Percentiles rank a stretch among this genome's conserved stretches.
phyloP scores from a whole-genome alignment of 768 basidiomycete species.

The Phlebiopsis gigantea region DNA sequence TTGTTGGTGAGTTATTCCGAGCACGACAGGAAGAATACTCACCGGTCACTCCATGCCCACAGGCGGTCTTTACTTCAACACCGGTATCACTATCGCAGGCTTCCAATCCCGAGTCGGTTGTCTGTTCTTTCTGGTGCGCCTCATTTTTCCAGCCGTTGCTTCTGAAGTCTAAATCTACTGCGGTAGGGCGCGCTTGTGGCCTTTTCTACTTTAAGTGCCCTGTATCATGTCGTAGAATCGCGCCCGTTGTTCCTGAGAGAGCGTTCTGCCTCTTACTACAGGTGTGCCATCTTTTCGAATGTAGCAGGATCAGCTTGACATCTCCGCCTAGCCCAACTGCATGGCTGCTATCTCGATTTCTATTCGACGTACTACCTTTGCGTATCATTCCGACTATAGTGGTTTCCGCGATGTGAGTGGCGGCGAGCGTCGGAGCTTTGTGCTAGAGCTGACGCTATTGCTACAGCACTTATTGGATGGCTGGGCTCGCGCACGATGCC shows the following conservation, averaged over 20 bases:
- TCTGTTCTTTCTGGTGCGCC: slow-evolving; percentile 80
- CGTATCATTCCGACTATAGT: slow-evolving; percentile 86
- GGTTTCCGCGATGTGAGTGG: slow-evolving; percentile 72
- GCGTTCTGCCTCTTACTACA: slow-evolving; percentile 80
- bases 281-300: slow-evolving; percentile 34
- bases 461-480: slow-evolving; percentile 89
- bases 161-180: neutral
- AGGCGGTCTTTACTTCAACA: slow-evolving; percentile 87
- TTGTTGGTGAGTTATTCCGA: slow-evolving; percentile 55
- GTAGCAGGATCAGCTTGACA: neutral
- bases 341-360: slow-evolving; percentile 84
- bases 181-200: slow-evolving; percentile 81
- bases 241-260: slow-evolving; percentile 88
- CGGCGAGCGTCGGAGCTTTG: neutral
- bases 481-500: slow-evolving; percentile 74
- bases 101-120: slow-evolving; percentile 94
- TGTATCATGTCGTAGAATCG: slow-evolving; percentile 83
- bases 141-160: neutral
- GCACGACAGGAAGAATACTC: neutral
- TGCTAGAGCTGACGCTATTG: neutral
- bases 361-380: slow-evolving; percentile 88
- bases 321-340: slow-evolving; percentile 62
- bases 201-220: slow-evolving; percentile 84
- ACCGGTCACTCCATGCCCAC: neutral
- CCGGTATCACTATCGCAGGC: slow-evolving; percentile 76